A percentile compares a stretch with the other conserved stretches of the same genome.
phyloP scores from a whole-genome alignment of 1,284 basidiomycete species.

The Hortiboletus rubellus region DNA sequence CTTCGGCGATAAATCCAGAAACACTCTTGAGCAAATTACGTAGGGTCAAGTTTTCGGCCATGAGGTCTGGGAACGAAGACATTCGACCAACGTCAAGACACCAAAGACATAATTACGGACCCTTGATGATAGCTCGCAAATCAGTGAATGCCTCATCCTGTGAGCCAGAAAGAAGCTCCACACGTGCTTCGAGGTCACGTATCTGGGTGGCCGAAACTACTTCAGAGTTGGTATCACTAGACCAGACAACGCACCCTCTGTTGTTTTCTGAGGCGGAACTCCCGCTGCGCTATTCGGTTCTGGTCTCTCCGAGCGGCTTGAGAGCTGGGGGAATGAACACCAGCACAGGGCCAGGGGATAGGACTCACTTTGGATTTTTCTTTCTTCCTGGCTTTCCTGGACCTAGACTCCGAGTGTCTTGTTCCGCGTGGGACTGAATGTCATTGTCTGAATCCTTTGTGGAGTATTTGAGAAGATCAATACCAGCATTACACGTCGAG shows the following conservation, averaged over 20 bases:
- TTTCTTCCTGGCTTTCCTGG: conserved; percentile 76
- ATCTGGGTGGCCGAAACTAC: conserved; percentile 52
- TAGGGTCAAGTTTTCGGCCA: conserved; percentile 85
- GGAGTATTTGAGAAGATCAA: conserved; percentile 14
- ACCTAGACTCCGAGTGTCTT: conserved; percentile 33
- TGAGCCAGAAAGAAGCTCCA: conserved; percentile 86
- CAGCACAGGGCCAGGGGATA: conserved; percentile 12
- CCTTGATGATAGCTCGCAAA: conserved; percentile 79
- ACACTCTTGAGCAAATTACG: conserved; percentile 76
- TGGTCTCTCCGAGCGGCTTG: conserved; percentile 85
- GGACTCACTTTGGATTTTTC: conserved; percentile 78
- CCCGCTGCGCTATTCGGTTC: conserved; percentile 90
- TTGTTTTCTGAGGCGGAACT: conserved; percentile 88
- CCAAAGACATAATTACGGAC: conserved; percentile 35
- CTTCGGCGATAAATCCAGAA: conserved; percentile 82
- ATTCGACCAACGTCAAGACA: conserved; percentile 2
- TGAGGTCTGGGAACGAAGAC: conserved; percentile 56
- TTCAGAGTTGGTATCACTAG: conserved; percentile 7
- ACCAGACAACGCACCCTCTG: conserved; percentile 55
- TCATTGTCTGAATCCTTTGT: conserved; percentile 65
- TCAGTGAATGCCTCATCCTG: conserved; percentile 85
- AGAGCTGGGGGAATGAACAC: conserved; percentile 50
- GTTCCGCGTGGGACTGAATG: conserved; percentile 51
- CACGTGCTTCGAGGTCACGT: conserved; percentile 88
- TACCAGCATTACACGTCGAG: conserved; percentile 11